Base-by-base conservation (phyloP, 2,329 filamentous ascomycete genomes). In the Nakataea oryzae region DNA sequence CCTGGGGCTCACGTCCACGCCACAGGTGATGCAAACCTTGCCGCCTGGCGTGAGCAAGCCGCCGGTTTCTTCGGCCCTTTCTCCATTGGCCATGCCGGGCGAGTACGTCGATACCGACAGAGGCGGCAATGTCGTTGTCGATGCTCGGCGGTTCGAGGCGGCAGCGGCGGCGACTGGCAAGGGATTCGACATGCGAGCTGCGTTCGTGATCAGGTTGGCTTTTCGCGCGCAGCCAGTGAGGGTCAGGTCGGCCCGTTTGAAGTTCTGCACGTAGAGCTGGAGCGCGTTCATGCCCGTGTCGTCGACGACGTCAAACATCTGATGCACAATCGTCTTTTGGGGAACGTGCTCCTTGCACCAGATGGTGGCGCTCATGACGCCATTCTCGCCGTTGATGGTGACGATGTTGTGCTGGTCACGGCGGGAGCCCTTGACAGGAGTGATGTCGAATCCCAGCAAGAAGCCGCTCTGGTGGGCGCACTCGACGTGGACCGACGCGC, bases 211-310 rank as follows among this genome's bases (percentile, higher is more conserved):
- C 55, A 95, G 82, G 63, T 91, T 95, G 27, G 95, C 93, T 74
- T 96, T 97, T 62, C 95, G 88, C 27, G 95, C 91, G 24, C 93
- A 97, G 30, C 95, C 95, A 2, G 93, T 97, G 68, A 97, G 78
- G 3, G 90, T 86, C 54, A 93, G 82, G 71, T 99, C 95, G 11
- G 95, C 93, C 75, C 97, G 93, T 74, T 99, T 99, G 79, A 91
- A 97, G 63, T 88, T 92, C 67, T 88, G 88, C 57, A 89, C 90
- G 72, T 90, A 99, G 29, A 96, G 80, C 72, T 97, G 92, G 59
- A 99, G 77, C 12, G 90, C 91, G 68, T 87, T 96, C 61, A 86
- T 75, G n/a, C 86, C 86, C n/a, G 80, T 79, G 26, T 88, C 86
- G 62, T 88, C 86, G 13, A 89, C 86, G 27, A 84, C 72, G 66